Conservation (phyloP, 164 flowering plant species). For the Platanus orientalis region DNA sequence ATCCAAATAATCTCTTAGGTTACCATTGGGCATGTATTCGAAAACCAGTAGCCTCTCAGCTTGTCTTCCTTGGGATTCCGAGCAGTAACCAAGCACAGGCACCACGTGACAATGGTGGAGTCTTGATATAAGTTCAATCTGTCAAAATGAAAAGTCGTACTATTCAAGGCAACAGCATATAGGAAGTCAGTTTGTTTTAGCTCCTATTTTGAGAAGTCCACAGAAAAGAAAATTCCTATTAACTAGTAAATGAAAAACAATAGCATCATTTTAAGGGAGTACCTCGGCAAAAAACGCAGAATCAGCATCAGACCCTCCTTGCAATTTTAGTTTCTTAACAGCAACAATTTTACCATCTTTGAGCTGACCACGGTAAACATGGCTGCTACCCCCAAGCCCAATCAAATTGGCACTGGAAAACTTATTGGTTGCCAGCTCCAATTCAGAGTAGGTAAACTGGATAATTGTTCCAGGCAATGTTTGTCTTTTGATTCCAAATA, state of each 20-base stretch:
- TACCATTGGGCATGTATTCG: constrained; percentile 82
- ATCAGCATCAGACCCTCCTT: constrained; percentile 66
- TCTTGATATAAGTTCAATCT: constrained; percentile 87
- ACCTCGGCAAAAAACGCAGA: constrained; percentile 70
- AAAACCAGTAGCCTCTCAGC: constrained; percentile 80
- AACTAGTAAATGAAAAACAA: not conserved
- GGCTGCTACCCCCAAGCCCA: constrained; percentile 92
- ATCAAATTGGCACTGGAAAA: constrained; percentile 66
- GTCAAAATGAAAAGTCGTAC: constrained; percentile 8
- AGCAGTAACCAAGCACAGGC: constrained; percentile 90
- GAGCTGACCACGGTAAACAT: constrained; percentile 76
- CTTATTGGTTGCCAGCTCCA: constrained; percentile 75
- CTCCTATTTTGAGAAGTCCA: not conserved
- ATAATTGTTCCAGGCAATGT: constrained; percentile 46
- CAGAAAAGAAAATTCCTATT: not conserved
- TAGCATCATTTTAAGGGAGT: constrained; percentile 8
- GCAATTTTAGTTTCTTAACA: constrained; percentile 63
- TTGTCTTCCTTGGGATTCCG: constrained; percentile 62
- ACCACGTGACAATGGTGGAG: constrained; percentile 92
- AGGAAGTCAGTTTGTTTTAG: not conserved
- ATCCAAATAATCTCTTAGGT: constrained; percentile 79
- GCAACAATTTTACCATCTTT: constrained; percentile 78
- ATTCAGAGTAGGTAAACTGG: constrained; percentile 64
- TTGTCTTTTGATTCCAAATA: constrained; percentile 38
- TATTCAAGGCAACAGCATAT: not conserved